These are phyloP conservation scores for Clavispora fructus DNA, from an alignment of 805 yeast genomes.

Conservation along the genomic window DNA sequence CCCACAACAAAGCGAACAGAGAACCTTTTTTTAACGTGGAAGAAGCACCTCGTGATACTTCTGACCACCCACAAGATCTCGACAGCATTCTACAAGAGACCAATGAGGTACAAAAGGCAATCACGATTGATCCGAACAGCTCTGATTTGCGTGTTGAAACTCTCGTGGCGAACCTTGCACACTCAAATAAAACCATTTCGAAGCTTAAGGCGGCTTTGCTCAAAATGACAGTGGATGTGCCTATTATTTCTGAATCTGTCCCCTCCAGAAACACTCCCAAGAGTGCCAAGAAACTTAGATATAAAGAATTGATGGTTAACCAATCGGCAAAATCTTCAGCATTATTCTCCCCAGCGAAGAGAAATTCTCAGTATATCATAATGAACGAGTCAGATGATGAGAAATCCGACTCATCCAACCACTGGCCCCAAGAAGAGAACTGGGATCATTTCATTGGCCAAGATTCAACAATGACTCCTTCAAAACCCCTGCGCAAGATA, in stretches of 20 bases:
- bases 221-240: constrained; percentile 32
- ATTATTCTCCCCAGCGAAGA: constrained; percentile 29
- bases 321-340: constrained; percentile 16
- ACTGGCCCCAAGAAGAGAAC: constrained; percentile 15
- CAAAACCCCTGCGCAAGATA: constrained; percentile 16
- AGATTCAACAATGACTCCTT: constrained; percentile 19
- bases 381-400: constrained; percentile 22
- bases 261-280: constrained; percentile 21
- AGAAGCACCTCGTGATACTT: constrained; percentile 25
- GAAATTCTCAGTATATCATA: constrained; percentile 29
- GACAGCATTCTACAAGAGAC: constrained; percentile 30
- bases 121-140: constrained; percentile 32
- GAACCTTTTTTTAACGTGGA: not conserved
- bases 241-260: not conserved
- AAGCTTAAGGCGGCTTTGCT: constrained; percentile 49
- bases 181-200: constrained; percentile 59
- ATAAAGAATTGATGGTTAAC: constrained; percentile 8
- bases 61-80: constrained; percentile 26
- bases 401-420: constrained; percentile 2
- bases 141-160: constrained; percentile 60
- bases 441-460: constrained; percentile 40
- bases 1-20: not conserved
- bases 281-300: constrained; percentile 13
- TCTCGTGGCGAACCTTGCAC: constrained; percentile 55
- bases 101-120: constrained; percentile 12